phyloP scores from a whole-genome alignment of 495 filamentous ascomycete species.

The Penicillium salamii region DNA sequence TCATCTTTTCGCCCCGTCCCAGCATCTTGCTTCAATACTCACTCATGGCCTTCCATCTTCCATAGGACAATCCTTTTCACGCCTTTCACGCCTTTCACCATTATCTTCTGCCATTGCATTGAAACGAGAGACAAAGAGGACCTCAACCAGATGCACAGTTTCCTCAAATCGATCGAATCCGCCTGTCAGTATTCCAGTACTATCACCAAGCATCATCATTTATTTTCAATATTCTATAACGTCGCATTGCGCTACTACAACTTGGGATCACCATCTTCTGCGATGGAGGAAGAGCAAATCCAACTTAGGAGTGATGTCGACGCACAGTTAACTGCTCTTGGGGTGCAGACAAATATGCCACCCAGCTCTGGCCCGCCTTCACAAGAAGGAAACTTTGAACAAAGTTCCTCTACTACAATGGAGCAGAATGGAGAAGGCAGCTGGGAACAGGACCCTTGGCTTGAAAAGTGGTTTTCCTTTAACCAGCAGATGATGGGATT shows the following conservation, averaged over 20 bases:
- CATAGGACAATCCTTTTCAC: constrained; percentile 11
- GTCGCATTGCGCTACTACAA: constrained; percentile 7
- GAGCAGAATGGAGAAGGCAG: no score
- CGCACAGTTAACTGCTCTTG: constrained; percentile 5
- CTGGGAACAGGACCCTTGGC: not conserved
- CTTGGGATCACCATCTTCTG: not conserved
- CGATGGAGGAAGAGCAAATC: constrained; percentile 1
- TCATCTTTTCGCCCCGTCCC: no score
- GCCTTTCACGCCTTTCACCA: constrained; percentile 19
- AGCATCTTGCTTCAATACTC: no score
- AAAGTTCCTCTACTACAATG: no score
- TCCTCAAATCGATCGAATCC: constrained; percentile 14
- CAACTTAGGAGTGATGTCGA: constrained; percentile 3
- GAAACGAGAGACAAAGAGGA: constrained; percentile 12
- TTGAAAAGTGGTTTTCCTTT: constrained; percentile 10
- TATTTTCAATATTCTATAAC: constrained; percentile 8
- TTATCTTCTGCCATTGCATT: constrained; percentile 21
- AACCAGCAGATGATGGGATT: constrained; percentile 11
- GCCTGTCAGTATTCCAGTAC: not conserved
- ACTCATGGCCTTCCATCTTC: no score
- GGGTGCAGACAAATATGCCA: not conserved
- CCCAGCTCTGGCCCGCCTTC: not conserved
- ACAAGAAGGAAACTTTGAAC: no score
- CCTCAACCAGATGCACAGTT: constrained; percentile 5
- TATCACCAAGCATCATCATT: constrained; percentile 8